Conservation (phyloP, 169 alveolate species). For the Eimeria brunetti region DNA sequence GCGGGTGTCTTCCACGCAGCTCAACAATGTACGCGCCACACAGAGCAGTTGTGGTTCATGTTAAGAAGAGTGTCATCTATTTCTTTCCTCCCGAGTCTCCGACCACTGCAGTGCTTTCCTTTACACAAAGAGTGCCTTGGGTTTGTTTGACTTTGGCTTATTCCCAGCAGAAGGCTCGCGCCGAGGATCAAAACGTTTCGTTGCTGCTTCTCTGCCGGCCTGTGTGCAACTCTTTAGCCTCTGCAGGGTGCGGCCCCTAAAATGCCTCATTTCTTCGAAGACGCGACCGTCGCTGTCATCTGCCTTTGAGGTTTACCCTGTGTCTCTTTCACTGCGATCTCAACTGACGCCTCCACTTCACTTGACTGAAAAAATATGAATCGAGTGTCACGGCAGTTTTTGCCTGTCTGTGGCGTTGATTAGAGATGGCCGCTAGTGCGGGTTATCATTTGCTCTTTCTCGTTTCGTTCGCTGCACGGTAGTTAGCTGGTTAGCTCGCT, state of each 20-base stretch:
- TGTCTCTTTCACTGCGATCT: conserved; percentile 13
- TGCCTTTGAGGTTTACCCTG: conserved; percentile 6
- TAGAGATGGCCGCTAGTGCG: not conserved
- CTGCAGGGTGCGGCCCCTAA: not conserved
- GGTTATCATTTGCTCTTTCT: not conserved
- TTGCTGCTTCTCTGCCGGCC: conserved; percentile 37
- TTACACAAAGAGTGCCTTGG: conserved; percentile 22
- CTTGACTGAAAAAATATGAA: not conserved
- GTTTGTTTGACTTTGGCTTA: conserved; percentile 35
- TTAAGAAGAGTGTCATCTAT: not conserved
- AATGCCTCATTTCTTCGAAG: conserved; percentile 2
- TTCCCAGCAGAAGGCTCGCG: conserved; percentile 30
- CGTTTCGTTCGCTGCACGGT: not conserved
- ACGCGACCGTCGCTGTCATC: not conserved
- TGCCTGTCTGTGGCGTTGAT: not conserved
- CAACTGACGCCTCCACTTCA: conserved; percentile 20
- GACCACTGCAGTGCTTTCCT: conserved; percentile 41
- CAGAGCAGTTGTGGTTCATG: not conserved
- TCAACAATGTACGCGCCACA: conserved; percentile 26
- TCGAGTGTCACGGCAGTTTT: conserved; percentile 11
- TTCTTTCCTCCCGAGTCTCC: conserved; percentile 47
- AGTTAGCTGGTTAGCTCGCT: conserved; percentile 6
- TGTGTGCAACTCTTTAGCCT: conserved; percentile 40
- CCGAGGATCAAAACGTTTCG: not conserved
- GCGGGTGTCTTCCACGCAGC: conserved; percentile 50